A percentile compares a stretch with the other conserved stretches of the same genome.
These are phyloP conservation scores for Alternaria sp. DNA, from an alignment of 2,329 filamentous ascomycete species.

Conservation along the genomic window DNA sequence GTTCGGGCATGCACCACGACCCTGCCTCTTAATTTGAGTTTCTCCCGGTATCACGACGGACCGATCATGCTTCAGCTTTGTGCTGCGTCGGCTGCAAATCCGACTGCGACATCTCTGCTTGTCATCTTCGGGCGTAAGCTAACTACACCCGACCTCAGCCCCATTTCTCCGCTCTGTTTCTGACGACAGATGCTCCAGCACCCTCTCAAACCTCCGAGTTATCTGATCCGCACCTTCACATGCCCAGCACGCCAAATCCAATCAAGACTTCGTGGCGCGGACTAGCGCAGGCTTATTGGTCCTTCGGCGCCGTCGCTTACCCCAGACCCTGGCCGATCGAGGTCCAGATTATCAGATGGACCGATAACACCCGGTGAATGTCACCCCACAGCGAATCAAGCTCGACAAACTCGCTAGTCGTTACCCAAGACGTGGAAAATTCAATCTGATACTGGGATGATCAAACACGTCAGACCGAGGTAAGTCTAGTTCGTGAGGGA, in stretches of 20 bases:
- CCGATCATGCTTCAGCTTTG: constrained; percentile 7
- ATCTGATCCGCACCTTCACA: constrained; percentile 7
- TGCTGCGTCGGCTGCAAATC: neutral
- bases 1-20: constrained; percentile 9
- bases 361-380: constrained; percentile 25
- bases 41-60: constrained; percentile 1
- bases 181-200: neutral
- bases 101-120: neutral
- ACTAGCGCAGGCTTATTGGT: constrained; percentile 22
- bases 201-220: neutral
- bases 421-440: neutral
- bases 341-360: constrained; percentile 42
- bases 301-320: constrained; percentile 21
- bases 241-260: constrained; percentile 32
- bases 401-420: neutral
- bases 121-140: neutral
- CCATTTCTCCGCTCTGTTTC: neutral
- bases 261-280: constrained; percentile 24
- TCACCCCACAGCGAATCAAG: constrained; percentile 19
- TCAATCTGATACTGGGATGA: constrained; percentile 1
- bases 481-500: neutral
- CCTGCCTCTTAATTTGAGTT: constrained; percentile 11
- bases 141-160: neutral
- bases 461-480: neutral
- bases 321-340: constrained; percentile 14